Evolutionary conservation across 139 green algal species (phyloP).

Genomic region (Picochlorum sp.): DNA sequence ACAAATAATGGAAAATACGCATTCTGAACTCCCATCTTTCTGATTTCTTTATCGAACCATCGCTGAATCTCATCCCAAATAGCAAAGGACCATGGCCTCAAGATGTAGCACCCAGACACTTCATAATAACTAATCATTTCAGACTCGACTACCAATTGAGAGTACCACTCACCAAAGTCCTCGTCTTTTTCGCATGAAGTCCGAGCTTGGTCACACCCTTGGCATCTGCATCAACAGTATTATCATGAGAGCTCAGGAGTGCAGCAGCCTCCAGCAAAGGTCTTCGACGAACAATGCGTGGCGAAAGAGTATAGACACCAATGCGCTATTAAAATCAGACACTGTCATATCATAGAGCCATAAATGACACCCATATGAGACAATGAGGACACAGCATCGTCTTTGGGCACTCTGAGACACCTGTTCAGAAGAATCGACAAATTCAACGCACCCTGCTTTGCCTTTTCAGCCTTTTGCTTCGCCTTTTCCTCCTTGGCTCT

Average conservation of each 20-base stretch:
- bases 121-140: slow-evolving; percentile 94
- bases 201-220: slow-evolving; percentile 75
- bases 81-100: slow-evolving; percentile 83
- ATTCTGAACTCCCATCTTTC: slow-evolving; percentile 91
- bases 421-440: not conserved
- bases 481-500: not conserved
- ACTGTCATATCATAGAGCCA: too few relatives aligned
- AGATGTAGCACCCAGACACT: slow-evolving; percentile 96
- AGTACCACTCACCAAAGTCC: slow-evolving; percentile 90
- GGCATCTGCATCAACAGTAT: too few relatives aligned
- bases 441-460: not conserved
- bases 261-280: too few relatives aligned
- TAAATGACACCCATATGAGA: too few relatives aligned
- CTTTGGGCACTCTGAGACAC: too few relatives aligned
- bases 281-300: too few relatives aligned
- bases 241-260: too few relatives aligned
- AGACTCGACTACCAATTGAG: slow-evolving; percentile 36
- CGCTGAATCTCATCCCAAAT: slow-evolving; percentile 80
- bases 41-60: slow-evolving; percentile 91
- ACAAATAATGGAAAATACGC: slow-evolving; percentile 99
- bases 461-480: not conserved
- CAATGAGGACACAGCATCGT: too few relatives aligned
- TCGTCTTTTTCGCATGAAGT: slow-evolving; percentile 68
- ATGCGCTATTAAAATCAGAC: too few relatives aligned
- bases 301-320: too few relatives aligned